Evolutionary conservation across 2,329 filamentous ascomycete genomes (phyloP).

Genomic region (Penicillium sp.): DNA sequence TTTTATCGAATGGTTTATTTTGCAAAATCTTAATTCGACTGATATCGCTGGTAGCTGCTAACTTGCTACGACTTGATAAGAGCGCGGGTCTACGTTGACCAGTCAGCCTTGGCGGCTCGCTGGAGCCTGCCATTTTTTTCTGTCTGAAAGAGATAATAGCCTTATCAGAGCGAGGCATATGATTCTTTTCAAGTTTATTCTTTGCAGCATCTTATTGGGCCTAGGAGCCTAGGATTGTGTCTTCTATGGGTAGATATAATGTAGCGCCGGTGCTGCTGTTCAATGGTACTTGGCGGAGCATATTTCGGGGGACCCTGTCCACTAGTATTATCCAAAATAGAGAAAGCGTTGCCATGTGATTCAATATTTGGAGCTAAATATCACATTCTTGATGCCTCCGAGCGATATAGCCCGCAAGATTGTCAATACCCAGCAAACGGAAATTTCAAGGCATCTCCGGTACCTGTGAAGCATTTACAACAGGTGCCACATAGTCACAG

Average conservation of each 20-base stretch:
- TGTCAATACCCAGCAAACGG: not conserved
- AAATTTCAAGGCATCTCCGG: not conserved
- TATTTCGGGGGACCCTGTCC: too few relatives aligned
- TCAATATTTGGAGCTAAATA: too few relatives aligned
- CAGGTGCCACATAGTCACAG: not conserved
- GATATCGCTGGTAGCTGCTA: conserved; percentile 1
- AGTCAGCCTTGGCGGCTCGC: not conserved
- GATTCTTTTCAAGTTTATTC: too few relatives aligned
- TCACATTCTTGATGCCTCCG: too few relatives aligned
- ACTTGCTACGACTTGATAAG: not conserved
- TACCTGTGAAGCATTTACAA: not conserved
- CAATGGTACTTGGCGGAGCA: too few relatives aligned
- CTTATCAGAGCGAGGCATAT: not conserved
- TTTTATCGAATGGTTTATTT: not conserved
- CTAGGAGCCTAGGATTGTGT: too few relatives aligned
- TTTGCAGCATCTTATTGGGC: too few relatives aligned
- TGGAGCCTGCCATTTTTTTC: not conserved
- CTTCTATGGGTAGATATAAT: too few relatives aligned
- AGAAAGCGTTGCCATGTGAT: too few relatives aligned
- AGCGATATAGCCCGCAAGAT: not conserved
- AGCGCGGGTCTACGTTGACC: not conserved
- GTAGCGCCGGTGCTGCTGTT: too few relatives aligned
- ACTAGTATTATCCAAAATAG: too few relatives aligned
- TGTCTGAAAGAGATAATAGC: not conserved
- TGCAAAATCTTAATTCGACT: not conserved